Evolutionary conservation across 2,329 filamentous ascomycete species (phyloP).

Genomic region (Penicillium verrucosum): DNA sequence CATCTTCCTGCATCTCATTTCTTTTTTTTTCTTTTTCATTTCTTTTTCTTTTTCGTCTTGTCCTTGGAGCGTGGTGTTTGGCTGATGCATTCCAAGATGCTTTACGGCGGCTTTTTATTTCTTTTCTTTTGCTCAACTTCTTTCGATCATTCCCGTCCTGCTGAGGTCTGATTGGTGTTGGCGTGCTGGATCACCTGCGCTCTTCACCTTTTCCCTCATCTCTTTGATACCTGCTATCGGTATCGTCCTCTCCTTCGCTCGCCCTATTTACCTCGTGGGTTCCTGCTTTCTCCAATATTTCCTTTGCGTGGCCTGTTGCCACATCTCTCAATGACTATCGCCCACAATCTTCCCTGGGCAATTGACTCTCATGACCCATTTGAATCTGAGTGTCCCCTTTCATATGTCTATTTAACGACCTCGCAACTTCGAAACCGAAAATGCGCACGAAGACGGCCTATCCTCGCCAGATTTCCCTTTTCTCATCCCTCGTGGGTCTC

Average conservation of each 20-base stretch:
- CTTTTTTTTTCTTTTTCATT: neutral
- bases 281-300: neutral
- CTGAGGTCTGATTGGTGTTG: neutral
- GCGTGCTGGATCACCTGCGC: conserved; percentile 6
- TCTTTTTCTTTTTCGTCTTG: conserved; percentile 13
- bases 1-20: neutral
- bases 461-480: conserved; percentile 1
- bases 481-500: neutral
- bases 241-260: conserved; percentile 20
- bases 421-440: conserved; percentile 4
- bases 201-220: conserved; percentile 1
- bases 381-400: conserved; percentile 11
- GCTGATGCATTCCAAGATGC: conserved; percentile 13
- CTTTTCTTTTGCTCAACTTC: conserved; percentile 16
- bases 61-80: conserved; percentile 27
- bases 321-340: conserved; percentile 21
- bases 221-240: conserved; percentile 11
- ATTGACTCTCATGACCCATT: neutral
- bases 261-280: conserved; percentile 3
- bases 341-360: conserved; percentile 10
- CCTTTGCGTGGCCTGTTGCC: conserved; percentile 11
- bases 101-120: conserved; percentile 10
- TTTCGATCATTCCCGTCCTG: neutral
- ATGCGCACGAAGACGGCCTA: conserved; percentile 7
- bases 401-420: conserved; percentile 18